A percentile compares a stretch with the other conserved stretches of the same genome.
Evolutionary conservation across 2,329 filamentous ascomycete species (phyloP).

Genomic region (Fusarium abutilonis): DNA sequence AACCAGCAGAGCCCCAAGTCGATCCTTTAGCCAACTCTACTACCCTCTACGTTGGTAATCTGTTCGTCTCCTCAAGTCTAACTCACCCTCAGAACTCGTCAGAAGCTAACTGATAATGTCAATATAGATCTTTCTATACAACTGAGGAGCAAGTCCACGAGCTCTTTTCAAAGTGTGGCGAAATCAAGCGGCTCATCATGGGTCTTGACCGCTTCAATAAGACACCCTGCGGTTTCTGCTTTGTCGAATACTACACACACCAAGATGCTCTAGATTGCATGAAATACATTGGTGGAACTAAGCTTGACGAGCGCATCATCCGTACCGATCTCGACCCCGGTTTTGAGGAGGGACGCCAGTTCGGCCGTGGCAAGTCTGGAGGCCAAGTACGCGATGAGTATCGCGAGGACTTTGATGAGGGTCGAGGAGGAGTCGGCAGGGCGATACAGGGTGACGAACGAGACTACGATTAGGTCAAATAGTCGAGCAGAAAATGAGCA

Average conservation of each 20-base stretch:
- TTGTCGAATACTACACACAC: constrained; percentile 99
- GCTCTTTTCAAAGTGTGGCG: constrained; percentile 93
- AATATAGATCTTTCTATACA: constrained; percentile 87
- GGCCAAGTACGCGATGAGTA: constrained; percentile 98
- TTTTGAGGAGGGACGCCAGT: constrained; percentile 95
- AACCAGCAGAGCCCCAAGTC: constrained; percentile 57
- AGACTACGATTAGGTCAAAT: constrained; percentile 52
- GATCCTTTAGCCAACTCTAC: constrained; percentile 88
- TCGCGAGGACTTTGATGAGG: constrained; percentile 95
- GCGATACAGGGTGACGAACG: constrained; percentile 69
- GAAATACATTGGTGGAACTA: constrained; percentile 98
- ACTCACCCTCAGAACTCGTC: neutral
- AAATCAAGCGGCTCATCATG: constrained; percentile 98
- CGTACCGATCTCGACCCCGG: constrained; percentile 94
- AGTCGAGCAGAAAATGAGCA: constrained; percentile 18
- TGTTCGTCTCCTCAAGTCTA: constrained; percentile 62
- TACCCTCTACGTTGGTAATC: constrained; percentile 96
- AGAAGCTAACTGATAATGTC: constrained; percentile 28
- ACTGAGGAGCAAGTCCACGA: constrained; percentile 99
- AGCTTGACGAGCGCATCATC: constrained; percentile 96
- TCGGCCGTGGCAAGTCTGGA: constrained; percentile 93
- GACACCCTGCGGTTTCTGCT: constrained; percentile 98
- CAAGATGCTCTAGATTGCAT: constrained; percentile 97
- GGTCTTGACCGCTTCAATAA: constrained; percentile 96
- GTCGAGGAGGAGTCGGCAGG: constrained; percentile 87